Percentiles rank a stretch among this genome's conserved stretches.
Evolutionary conservation across 805 yeast species (phyloP).

Genomic region (Candida michaelii): DNA sequence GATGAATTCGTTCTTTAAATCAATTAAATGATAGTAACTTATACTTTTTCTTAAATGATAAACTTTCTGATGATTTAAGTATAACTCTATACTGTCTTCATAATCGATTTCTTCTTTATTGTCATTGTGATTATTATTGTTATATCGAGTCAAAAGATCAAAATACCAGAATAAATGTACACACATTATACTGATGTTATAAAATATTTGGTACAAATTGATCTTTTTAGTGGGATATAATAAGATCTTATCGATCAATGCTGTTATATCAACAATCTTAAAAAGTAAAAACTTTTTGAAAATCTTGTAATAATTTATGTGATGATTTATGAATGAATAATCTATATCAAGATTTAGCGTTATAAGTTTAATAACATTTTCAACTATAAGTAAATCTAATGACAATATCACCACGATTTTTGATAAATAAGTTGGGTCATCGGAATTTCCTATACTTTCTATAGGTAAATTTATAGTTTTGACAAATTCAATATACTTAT

Average conservation of each 20-base stretch:
- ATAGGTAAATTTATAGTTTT: constrained; percentile 18
- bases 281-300: constrained; percentile 26
- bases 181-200: constrained; percentile 28
- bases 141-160: constrained; percentile 26
- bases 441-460: constrained; percentile 21
- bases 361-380: constrained; percentile 26
- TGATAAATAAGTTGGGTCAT: constrained; percentile 29
- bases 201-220: constrained; percentile 28
- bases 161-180: constrained; percentile 31
- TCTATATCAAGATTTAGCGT: constrained; percentile 30
- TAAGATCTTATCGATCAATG: constrained; percentile 23
- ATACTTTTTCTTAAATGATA: constrained; percentile 27
- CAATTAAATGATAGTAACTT: constrained; percentile 31
- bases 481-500: constrained; percentile 23
- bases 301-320: constrained; percentile 49
- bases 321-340: constrained; percentile 43
- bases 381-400: constrained; percentile 27
- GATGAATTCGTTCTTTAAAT: constrained; percentile 19
- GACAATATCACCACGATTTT: constrained; percentile 26
- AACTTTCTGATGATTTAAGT: constrained; percentile 29
- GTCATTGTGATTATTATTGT: constrained; percentile 17
- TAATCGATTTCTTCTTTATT: constrained; percentile 12
- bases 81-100: constrained; percentile 11
- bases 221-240: constrained; percentile 16
- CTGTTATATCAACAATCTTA: constrained; percentile 29